phyloP scores from a whole-genome alignment of 2,329 filamentous ascomycete genomes.

The Teratosphaeria epicoccoides region DNA sequence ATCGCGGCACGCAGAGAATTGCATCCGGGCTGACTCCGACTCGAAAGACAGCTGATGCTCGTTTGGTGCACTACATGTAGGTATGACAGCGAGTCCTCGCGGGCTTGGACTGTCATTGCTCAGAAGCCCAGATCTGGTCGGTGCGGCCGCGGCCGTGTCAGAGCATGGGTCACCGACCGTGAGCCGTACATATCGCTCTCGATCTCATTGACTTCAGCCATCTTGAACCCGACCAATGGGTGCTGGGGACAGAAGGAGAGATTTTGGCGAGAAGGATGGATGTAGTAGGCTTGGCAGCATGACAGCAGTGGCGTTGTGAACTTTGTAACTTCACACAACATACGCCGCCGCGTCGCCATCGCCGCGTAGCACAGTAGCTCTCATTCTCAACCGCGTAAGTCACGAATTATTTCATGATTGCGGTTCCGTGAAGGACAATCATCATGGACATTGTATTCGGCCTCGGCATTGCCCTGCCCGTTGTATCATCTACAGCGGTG shows the following conservation, averaged over 20 bases:
- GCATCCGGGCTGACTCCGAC: too few relatives aligned
- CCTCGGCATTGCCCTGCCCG: slow-evolving; percentile 24
- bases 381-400: background rate
- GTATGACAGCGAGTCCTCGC: too few relatives aligned
- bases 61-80: too few relatives aligned
- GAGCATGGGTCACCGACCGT: too few relatives aligned
- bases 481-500: slow-evolving; percentile 32
- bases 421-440: background rate
- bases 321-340: background rate
- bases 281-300: background rate
- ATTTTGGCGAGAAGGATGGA: background rate
- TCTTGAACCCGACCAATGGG: background rate
- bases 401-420: background rate
- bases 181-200: too few relatives aligned
- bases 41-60: too few relatives aligned
- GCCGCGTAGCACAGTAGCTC: background rate
- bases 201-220: too few relatives aligned
- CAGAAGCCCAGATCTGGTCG: too few relatives aligned
- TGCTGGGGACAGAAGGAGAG: too few relatives aligned
- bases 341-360: background rate
- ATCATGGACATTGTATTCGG: slow-evolving; percentile 26
- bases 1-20: too few relatives aligned
- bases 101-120: too few relatives aligned
- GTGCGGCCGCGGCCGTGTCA: too few relatives aligned
- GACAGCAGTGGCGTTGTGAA: background rate